Evolutionary conservation across 129 eudicot genomes (phyloP).

Genomic region (Pseudognaphalium luteoalbum): DNA sequence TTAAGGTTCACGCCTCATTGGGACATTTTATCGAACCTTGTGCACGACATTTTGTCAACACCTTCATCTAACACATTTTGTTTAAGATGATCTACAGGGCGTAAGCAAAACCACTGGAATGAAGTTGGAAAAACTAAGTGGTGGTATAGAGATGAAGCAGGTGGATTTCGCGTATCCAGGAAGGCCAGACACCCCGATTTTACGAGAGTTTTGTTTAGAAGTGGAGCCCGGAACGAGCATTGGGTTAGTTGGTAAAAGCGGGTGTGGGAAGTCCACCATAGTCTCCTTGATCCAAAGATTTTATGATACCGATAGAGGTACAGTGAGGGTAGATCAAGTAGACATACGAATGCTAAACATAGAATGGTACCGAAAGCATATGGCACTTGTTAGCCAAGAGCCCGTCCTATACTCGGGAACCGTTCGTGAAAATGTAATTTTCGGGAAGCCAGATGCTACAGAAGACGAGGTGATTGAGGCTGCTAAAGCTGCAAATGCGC

Average conservation of each 20-base stretch:
- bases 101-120: too few species aligned
- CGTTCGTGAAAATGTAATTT: conserved; percentile 69
- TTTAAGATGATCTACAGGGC: too few species aligned
- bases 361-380: conserved; percentile 73
- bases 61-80: too few species aligned
- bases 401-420: conserved; percentile 82
- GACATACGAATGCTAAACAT: conserved; percentile 70
- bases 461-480: conserved; percentile 84
- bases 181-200: conserved; percentile 52
- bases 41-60: too few species aligned
- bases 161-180: conserved; percentile 83
- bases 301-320: conserved; percentile 73
- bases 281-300: conserved; percentile 78
- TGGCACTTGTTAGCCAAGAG: conserved; percentile 96
- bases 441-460: conserved; percentile 77
- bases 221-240: conserved; percentile 79
- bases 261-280: conserved; percentile 93
- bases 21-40: background rate
- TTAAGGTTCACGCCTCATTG: background rate
- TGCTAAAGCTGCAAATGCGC: conserved; percentile 90
- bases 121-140: conserved; percentile 28
- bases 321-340: conserved; percentile 74
- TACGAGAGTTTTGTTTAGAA: conserved; percentile 67
- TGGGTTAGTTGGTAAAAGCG: conserved; percentile 94
- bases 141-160: conserved; percentile 68